These are phyloP conservation scores for Coniosporium tulheliwenetii DNA, from an alignment of 2,329 filamentous ascomycete genomes.

Conservation along the genomic window DNA sequence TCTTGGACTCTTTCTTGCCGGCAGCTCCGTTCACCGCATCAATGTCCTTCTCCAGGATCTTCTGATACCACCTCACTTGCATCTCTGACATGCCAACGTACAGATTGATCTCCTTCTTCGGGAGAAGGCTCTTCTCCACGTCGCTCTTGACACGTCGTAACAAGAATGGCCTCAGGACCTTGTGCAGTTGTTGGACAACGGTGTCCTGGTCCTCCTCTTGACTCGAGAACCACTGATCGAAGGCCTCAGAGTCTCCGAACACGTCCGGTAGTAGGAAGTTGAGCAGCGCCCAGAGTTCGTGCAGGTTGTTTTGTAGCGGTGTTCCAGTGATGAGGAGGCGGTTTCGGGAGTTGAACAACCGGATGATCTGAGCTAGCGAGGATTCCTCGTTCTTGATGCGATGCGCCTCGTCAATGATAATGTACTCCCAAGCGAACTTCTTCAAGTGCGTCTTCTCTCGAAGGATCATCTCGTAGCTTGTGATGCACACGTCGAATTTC, in stretches of 20 bases:
- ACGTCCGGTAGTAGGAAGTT: conserved; percentile 98
- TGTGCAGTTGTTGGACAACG: conserved; percentile 89
- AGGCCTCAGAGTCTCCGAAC: conserved; percentile 90
- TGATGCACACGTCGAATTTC: conserved; percentile 95
- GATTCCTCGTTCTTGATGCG: conserved; percentile 99
- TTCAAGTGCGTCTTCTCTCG: conserved; percentile 88
- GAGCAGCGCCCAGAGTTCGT: conserved; percentile 92
- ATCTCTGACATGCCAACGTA: conserved; percentile 99
- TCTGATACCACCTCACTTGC: conserved; percentile 98
- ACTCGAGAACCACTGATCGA: conserved; percentile 94
- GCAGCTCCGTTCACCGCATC: conserved; percentile 95
- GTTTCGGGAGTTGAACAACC: conserved; percentile 89
- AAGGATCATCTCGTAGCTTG: conserved; percentile 97
- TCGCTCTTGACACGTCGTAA: conserved; percentile 93
- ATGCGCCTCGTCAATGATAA: conserved; percentile 96
- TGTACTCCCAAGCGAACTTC: conserved; percentile 99
- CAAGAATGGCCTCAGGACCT: conserved; percentile 82
- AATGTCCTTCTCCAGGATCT: conserved; percentile 97
- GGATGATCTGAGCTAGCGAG: conserved; percentile 88
- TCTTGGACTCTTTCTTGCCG: conserved; percentile 95
- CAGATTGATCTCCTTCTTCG: conserved; percentile 93
- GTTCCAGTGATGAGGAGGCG: conserved; percentile 92
- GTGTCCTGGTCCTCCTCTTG: conserved; percentile 86
- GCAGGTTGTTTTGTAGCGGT: conserved; percentile 91
- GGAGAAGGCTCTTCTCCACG: conserved; percentile 91